Conservation (phyloP, 306 rosid species). For the Dalbergia cochinchinensis region DNA sequence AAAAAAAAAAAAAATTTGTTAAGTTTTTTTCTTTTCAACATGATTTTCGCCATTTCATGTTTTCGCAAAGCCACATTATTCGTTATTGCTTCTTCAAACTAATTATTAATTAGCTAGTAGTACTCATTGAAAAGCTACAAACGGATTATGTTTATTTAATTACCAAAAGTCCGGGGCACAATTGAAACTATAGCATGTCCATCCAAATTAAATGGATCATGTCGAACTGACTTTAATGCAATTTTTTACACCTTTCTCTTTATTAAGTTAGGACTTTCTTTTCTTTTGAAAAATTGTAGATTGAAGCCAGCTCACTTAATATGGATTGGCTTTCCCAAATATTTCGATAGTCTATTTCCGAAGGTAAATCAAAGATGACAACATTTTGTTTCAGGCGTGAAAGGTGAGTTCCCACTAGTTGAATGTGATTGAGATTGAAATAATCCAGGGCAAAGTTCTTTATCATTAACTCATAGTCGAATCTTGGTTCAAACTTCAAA, state of each 20-base stretch:
- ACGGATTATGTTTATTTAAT: background rate
- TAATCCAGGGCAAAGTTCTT: constrained; percentile 25
- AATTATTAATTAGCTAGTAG: no score
- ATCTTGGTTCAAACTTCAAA: constrained; percentile 6
- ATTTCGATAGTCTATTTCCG: background rate
- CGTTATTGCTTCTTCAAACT: no score
- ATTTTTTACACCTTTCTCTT: background rate
- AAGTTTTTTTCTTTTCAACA: no score
- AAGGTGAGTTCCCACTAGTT: background rate
- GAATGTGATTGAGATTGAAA: constrained; percentile 36
- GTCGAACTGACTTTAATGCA: background rate
- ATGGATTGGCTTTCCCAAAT: background rate
- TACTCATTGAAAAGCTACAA: background rate
- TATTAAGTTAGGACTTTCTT: constrained; percentile 2
- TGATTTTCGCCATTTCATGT: no score
- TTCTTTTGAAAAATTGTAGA: background rate
- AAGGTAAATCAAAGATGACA: background rate
- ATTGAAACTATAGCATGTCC: background rate
- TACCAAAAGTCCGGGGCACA: background rate
- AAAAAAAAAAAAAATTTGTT: no score
- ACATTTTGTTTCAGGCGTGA: background rate
- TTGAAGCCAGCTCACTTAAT: background rate
- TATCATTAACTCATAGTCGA: background rate
- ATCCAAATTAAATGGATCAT: background rate
- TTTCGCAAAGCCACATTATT: no score